Evolutionary conservation across 2,329 filamentous ascomycete genomes (phyloP), one percentile per base, ranked within the genome.

Genomic region (Trichoderma sp.): DNA sequence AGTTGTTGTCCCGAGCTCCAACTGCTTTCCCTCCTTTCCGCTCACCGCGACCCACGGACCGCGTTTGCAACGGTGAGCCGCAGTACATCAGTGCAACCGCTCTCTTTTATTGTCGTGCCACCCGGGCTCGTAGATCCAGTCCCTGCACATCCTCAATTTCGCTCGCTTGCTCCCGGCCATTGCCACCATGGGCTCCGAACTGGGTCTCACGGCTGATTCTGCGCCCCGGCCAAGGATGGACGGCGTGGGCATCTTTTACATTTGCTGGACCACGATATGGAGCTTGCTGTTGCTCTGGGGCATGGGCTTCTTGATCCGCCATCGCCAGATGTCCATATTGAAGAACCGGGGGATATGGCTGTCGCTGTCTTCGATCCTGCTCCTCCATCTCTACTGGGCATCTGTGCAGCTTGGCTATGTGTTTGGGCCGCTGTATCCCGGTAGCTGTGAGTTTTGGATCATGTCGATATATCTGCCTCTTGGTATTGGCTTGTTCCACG

Each of bases 401-500:
- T 75, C 78, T 1, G 79, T 79, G 3, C 80, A 82, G 73, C 72
- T 79, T 13, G 78, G 73, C 0, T 81, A 82, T 69, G 71, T 78
- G 1, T 66, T 81, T 26, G 80, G 79, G 0, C 73, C 76, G 0
- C 70, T 80, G 2, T 75, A 78, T 30, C 84, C 87, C 0, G 84
- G 83, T 32, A 32, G 32, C 8, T 32, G 32, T 7, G 85, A 89
- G 75, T 91, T 84, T 75, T 91, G 87, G 85, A 82, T 89, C 74
- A 91, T 91, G 89, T 84, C 86, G 59, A 83, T 87, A 55, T 88
- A 86, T 75, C 79, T 91, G 7, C 89, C 89, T 6, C 83, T 87
- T 59, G 88, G 89, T 37, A 87, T 91, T 63, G 88, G 87, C 18
- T 79, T 91, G 2, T 90, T 90, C 74, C 88, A 90, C 72, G 88